Percentiles rank a stretch among this genome's conserved stretches.
Evolutionary conservation across 2,329 filamentous ascomycete species (phyloP).

Genomic region (Neurospora crassa): DNA sequence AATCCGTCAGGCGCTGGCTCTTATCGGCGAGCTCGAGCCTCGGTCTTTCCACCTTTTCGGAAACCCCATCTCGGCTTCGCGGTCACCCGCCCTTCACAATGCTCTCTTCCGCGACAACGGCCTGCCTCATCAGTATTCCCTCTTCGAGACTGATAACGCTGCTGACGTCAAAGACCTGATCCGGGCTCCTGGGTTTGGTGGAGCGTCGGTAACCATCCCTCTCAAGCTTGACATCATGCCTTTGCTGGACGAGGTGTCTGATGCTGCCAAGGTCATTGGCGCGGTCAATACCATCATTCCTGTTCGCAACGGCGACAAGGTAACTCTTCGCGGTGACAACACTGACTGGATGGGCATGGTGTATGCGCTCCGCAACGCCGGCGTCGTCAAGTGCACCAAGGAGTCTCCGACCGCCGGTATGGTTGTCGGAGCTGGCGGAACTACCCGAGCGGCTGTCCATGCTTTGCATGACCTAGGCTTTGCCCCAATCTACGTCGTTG

Average conservation of each 20-base stretch:
- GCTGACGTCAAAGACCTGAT: slow-evolving; percentile 56
- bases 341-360: slow-evolving; percentile 95
- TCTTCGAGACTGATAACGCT: slow-evolving; percentile 62
- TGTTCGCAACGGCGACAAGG: slow-evolving; percentile 32
- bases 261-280: slow-evolving; percentile 73
- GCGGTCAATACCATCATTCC: slow-evolving; percentile 92
- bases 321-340: slow-evolving; percentile 71
- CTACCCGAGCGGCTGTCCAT: slow-evolving; percentile 83
- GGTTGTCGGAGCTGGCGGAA: slow-evolving; percentile 86
- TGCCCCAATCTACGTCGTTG: slow-evolving; percentile 77
- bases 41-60: slow-evolving; percentile 84
- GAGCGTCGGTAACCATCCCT: slow-evolving; percentile 91
- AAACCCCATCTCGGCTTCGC: slow-evolving; percentile 69
- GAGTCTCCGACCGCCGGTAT: slow-evolving; percentile 47
- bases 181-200: slow-evolving; percentile 67
- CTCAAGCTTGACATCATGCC: slow-evolving; percentile 83
- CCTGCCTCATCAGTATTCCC: slow-evolving; percentile 73
- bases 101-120: slow-evolving; percentile 66
- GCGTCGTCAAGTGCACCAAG: slow-evolving; percentile 36
- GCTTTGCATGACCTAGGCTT: slow-evolving; percentile 78
- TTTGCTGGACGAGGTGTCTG: slow-evolving; percentile 68
- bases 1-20: slow-evolving; percentile 66
- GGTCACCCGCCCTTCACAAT: slow-evolving; percentile 87
- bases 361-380: slow-evolving; percentile 61
- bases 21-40: slow-evolving; percentile 68